phyloP scores from a whole-genome alignment of 371 early-diverging fungal species.

The Mucor indicus region DNA sequence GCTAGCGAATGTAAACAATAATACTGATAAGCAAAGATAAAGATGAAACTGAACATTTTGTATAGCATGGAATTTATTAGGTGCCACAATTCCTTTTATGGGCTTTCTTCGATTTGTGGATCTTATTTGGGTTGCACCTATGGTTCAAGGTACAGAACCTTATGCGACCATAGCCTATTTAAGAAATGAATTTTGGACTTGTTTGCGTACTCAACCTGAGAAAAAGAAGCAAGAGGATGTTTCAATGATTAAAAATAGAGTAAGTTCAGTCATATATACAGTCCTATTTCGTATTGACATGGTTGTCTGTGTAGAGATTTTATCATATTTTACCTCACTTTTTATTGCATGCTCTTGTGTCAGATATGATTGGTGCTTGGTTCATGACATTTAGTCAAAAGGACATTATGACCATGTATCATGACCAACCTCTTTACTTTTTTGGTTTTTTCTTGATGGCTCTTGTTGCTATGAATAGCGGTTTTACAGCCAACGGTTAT shows the following conservation, averaged over 20 bases:
- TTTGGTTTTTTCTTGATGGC: conserved; percentile 5
- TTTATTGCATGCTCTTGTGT: conserved; percentile 2
- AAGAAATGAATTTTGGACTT: conserved; percentile 8
- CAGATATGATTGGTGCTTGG: conserved; percentile 8
- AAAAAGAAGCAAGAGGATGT: conserved; percentile 3
- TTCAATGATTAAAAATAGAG: background rate
- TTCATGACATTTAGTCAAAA: conserved; percentile 3
- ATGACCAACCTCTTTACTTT: background rate
- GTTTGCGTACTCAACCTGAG: conserved; percentile 9
- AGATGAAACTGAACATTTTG: background rate
- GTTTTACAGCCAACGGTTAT: conserved; percentile 12
- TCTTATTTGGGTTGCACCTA: conserved; percentile 11
- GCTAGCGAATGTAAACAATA: conserved; percentile 2
- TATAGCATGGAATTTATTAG: conserved; percentile 15
- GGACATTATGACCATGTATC: conserved; percentile 1
- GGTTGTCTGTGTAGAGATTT: conserved; percentile 2
- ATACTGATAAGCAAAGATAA: background rate
- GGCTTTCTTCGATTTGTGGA: conserved; percentile 13
- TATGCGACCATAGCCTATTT: conserved; percentile 1
- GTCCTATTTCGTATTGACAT: background rate
- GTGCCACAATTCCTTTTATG: conserved; percentile 15
- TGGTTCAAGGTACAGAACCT: conserved; percentile 8
- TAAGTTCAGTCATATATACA: background rate
- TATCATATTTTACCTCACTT: conserved; percentile 13
- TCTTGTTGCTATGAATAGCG: conserved; percentile 2